Evolutionary conservation across 768 basidiomycete genomes (phyloP).

Genomic region (Pleurotus salmoneostramineus): DNA sequence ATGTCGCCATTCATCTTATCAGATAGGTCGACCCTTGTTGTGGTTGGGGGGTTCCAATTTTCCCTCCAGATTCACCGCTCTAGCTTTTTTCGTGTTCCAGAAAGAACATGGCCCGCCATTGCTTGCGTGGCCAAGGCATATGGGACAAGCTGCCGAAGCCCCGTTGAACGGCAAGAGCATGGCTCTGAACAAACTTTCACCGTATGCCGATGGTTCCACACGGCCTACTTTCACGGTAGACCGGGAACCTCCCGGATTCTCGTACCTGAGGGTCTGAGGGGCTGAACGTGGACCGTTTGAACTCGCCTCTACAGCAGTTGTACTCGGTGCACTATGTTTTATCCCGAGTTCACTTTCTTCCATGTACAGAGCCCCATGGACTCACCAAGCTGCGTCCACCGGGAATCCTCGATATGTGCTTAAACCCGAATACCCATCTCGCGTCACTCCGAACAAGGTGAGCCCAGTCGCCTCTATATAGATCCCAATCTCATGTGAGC

Average conservation of each 20-base stretch:
- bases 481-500: conserved; percentile 9
- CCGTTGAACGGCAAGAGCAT: not conserved
- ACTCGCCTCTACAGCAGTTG: too few relatives aligned
- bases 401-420: not conserved
- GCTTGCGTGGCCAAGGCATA: not conserved
- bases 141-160: not conserved
- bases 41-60: too few relatives aligned
- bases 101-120: not conserved
- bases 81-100: not conserved
- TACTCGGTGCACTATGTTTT: too few relatives aligned
- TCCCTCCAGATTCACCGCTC: not conserved
- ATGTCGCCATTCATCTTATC: too few relatives aligned
- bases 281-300: too few relatives aligned
- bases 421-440: conserved; percentile 4
- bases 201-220: not conserved
- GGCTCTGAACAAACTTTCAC: not conserved
- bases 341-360: too few relatives aligned
- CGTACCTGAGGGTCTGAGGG: not conserved
- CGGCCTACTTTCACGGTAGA: not conserved
- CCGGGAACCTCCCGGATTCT: conserved; percentile 3
- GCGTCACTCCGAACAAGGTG: conserved; percentile 3
- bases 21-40: too few relatives aligned
- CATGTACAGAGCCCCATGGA: too few relatives aligned
- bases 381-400: not conserved
- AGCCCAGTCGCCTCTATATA: not conserved